Conservation (phyloP, 1,284 basidiomycete species). For the Ceratobasidium papillatum region DNA sequence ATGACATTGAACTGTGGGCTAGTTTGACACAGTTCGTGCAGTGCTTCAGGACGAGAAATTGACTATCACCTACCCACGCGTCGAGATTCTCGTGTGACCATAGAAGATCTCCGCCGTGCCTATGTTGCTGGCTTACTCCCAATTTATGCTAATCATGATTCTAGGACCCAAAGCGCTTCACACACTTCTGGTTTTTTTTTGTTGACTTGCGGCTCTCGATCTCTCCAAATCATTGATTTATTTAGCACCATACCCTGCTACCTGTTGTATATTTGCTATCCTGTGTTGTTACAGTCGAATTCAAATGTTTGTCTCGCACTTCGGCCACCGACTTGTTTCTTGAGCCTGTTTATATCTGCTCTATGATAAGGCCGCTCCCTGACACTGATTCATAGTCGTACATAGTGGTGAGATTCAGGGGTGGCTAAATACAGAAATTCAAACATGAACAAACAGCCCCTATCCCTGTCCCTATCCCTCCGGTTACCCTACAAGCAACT, state of each 20-base stretch:
- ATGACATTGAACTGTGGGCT: neutral
- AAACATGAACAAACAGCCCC: neutral
- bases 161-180: neutral
- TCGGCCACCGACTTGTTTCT: too few species aligned
- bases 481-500: too few species aligned
- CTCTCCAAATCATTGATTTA: constrained; percentile 22
- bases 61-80: constrained; percentile 30
- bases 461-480: too few species aligned
- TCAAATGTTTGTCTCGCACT: neutral
- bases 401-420: too few species aligned
- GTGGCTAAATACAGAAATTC: neutral
- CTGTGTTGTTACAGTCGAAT: neutral
- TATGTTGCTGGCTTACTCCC: neutral
- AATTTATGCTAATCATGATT: neutral
- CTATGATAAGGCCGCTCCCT: too few species aligned
- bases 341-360: too few species aligned
- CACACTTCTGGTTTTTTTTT: neutral
- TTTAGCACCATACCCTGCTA: constrained; percentile 3
- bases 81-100: constrained; percentile 18
- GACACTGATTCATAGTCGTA: too few species aligned
- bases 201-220: neutral
- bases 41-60: constrained; percentile 26
- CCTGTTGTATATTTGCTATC: constrained; percentile 11
- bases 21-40: constrained; percentile 27
- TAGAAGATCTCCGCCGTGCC: neutral